Evolutionary conservation across 1,139 yeast genomes (phyloP), one percentile per base, ranked within the genome.

Genomic region (Candida sanyaensis): DNA sequence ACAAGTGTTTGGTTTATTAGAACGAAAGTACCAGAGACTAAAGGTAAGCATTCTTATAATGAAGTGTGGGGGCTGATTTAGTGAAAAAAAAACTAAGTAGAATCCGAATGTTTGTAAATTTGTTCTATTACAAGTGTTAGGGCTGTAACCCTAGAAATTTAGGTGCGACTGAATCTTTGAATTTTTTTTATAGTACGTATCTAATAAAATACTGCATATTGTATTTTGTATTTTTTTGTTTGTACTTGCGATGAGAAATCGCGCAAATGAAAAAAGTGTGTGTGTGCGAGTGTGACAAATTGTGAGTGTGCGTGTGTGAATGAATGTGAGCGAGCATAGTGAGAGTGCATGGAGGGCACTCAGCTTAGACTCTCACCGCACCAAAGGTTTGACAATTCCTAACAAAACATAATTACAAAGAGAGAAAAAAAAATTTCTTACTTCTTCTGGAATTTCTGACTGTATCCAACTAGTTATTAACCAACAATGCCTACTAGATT

Each of bases 401-500:
- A 36, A 34, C 41, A 42, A 48, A 50, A 32, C 36, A 17, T 42
- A 31, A 26, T 41, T 27, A 32, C 42, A 44, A 41, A 13, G n/a
- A 41, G 41, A 50, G 24, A 36, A 36, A 36, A 36, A 36, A 36
- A 36, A 24, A 24, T 50, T 48, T 48, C 47, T 50, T 43, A 31
- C 40, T 47, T 50, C 43, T 38, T 50, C 37, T 43, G 46, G 32
- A 42, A 27, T 36, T 37, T 46, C 34, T 48, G 39, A 39, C 48
- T 24, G 30, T 33, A 36, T 28, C 27, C 43, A 32, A 41, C 40
- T 40, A 42, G 39, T 36, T 43, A 34, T 39, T 40, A 41, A 31
- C 41, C 60, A 63, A 73, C 75, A 78, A 93, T 93, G 99, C 99
- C 99, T 80, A 91, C 99, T 85, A 91, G 99, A 91, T 86, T 89